A percentile compares a stretch with the other conserved stretches of the same genome.
Conservation (phyloP, 148 eudicot genomes). For the Simmondsia chinensis region DNA sequence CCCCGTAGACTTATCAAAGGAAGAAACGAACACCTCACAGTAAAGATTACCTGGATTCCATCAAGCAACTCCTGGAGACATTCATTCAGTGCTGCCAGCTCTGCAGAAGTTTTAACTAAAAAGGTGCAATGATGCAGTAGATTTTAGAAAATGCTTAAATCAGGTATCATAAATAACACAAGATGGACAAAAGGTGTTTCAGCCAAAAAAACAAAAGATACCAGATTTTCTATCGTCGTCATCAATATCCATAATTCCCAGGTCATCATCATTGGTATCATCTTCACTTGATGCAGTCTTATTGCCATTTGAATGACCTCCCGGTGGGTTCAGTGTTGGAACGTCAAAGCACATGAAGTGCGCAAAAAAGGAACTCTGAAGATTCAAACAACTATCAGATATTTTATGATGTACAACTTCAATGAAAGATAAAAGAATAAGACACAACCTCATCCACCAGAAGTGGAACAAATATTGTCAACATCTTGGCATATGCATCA, state of each 20-base stretch:
- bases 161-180: not conserved
- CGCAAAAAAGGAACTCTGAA: conserved; percentile 93
- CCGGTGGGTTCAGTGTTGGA: conserved; percentile 74
- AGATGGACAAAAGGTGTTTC: not conserved
- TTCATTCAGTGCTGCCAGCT: conserved; percentile 35
- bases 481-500: conserved; percentile 89
- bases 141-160: not conserved
- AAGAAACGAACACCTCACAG: too few relatives aligned
- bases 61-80: conserved; percentile 40
- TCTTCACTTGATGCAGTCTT: conserved; percentile 38
- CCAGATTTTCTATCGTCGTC: conserved; percentile 61
- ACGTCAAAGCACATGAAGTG: conserved; percentile 98
- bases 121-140: not conserved
- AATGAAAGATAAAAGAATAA: not conserved
- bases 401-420: not conserved
- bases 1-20: too few relatives aligned
- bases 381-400: conserved; percentile 15
- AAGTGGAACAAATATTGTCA: conserved; percentile 83
- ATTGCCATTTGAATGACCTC: conserved; percentile 42
- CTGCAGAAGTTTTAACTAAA: conserved; percentile 25
- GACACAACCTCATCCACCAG: conserved; percentile 82
- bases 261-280: conserved; percentile 62
- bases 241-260: conserved; percentile 85
- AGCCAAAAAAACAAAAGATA: conserved; percentile 13
- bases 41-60: conserved; percentile 33